Evolutionary conservation across 169 alveolate genomes (phyloP).

Genomic region (Babesia microti): DNA sequence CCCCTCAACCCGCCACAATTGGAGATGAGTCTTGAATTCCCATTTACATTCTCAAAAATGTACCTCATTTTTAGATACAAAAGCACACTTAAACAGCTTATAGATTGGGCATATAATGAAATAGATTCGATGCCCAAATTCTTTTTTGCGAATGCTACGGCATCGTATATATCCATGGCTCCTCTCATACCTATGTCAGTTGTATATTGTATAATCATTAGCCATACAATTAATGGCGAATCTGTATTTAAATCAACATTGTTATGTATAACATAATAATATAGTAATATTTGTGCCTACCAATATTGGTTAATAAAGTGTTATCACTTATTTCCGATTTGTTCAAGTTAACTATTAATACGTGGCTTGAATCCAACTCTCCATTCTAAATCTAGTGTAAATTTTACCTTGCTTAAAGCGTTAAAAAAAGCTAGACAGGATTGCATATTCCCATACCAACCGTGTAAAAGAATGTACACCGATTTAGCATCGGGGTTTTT

Average conservation of each 20-base stretch:
- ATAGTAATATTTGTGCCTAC: no score
- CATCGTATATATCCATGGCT: conserved; percentile 31
- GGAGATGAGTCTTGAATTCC: not conserved
- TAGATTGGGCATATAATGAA: conserved; percentile 31
- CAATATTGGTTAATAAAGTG: no score
- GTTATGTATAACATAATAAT: no score
- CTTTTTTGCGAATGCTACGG: conserved; percentile 4
- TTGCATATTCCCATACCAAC: conserved; percentile 49
- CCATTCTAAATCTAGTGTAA: conserved; percentile 7
- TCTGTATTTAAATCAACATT: no score
- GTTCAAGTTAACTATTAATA: conserved; percentile 17
- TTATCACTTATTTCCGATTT: no score
- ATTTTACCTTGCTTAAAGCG: conserved; percentile 21
- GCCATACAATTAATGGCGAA: no score
- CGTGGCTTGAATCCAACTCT: conserved; percentile 13
- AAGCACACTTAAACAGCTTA: conserved; percentile 11
- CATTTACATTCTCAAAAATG: not conserved
- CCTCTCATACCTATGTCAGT: conserved; percentile 38
- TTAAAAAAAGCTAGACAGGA: conserved; percentile 29
- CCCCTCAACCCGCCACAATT: not conserved
- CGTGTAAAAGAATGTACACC: conserved; percentile 29
- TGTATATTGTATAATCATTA: conserved; percentile 15
- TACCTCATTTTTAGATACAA: not conserved
- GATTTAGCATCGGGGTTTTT: conserved; percentile 7
- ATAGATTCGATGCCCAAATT: conserved; percentile 11